Percentiles rank a stretch among this genome's conserved stretches.
phyloP scores from a whole-genome alignment of 2,329 filamentous ascomycete species.

The Penicillium sp. region DNA sequence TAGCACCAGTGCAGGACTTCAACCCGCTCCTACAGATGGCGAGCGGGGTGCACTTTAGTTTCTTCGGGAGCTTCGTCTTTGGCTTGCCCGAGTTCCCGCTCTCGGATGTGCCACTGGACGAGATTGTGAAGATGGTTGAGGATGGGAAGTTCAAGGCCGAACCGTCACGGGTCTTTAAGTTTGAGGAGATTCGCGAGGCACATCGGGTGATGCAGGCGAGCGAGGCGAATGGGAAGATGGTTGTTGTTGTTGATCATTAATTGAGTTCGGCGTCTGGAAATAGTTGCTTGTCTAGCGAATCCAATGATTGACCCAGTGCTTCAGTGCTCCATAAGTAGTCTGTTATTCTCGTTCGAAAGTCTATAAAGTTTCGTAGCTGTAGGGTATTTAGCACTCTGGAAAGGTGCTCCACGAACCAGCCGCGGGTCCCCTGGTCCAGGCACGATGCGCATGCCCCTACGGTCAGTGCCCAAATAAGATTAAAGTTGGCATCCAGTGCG shows the following conservation, averaged over 20 bases:
- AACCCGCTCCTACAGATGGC: conserved; percentile 53
- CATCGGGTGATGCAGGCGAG: conserved; percentile 17
- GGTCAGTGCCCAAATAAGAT: background rate
- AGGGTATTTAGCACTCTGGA: background rate
- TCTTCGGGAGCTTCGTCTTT: conserved; percentile 40
- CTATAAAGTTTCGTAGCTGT: background rate
- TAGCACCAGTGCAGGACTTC: conserved; percentile 46
- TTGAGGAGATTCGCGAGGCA: conserved; percentile 14
- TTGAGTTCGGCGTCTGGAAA: background rate
- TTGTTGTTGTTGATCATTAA: conserved; percentile 9
- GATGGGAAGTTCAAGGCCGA: conserved; percentile 29
- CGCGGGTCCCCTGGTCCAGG: background rate
- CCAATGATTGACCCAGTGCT: background rate
- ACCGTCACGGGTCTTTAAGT: conserved; percentile 8
- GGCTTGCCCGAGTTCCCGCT: conserved; percentile 35
- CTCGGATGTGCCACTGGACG: conserved; percentile 44
- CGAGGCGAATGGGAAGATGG: conserved; percentile 17
- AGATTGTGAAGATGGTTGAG: conserved; percentile 46
- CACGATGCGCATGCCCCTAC: background rate
- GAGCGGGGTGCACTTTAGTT: conserved; percentile 52
- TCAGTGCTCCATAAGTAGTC: background rate
- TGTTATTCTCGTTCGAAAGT: background rate
- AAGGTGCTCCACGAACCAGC: background rate
- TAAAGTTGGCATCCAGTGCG: background rate
- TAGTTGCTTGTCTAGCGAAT: background rate